Evolutionary conservation across 2,329 filamentous ascomycete species (phyloP).

Genomic region (Rutstroemia sydowiana): DNA sequence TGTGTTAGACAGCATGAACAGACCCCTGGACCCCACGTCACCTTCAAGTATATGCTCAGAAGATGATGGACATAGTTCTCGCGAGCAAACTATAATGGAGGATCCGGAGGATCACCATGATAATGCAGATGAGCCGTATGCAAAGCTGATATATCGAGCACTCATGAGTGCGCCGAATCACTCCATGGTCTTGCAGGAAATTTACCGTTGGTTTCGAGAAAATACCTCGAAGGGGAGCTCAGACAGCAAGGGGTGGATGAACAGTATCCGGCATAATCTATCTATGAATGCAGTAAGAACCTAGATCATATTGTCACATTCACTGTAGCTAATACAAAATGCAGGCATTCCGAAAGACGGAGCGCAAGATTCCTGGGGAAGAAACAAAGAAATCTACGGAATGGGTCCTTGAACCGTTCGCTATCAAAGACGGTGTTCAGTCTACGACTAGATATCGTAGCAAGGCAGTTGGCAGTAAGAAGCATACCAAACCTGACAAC

Average conservation of each 20-base stretch:
- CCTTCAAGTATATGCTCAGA: slow-evolving; percentile 21
- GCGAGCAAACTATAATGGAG: slow-evolving; percentile 24
- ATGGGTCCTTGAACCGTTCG: slow-evolving; percentile 71
- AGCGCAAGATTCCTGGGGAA: slow-evolving; percentile 34
- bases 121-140: slow-evolving; percentile 60
- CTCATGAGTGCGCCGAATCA: slow-evolving; percentile 59
- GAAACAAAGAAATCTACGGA: slow-evolving; percentile 60
- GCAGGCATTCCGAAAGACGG: slow-evolving; percentile 49
- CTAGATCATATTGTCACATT: slow-evolving; percentile 26
- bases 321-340: slow-evolving; percentile 1
- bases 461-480: slow-evolving; percentile 40
- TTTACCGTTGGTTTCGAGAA: slow-evolving; percentile 83
- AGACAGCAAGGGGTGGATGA: slow-evolving; percentile 75
- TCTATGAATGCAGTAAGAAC: slow-evolving; percentile 84
- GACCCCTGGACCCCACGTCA: slow-evolving; percentile 10
- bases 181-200: slow-evolving; percentile 73
- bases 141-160: slow-evolving; percentile 70
- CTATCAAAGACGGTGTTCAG: slow-evolving; percentile 64
- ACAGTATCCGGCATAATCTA: slow-evolving; percentile 90
- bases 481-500: slow-evolving; percentile 18
- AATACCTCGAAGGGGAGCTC: slow-evolving; percentile 68
- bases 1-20: slow-evolving; percentile 6
- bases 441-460: slow-evolving; percentile 73
- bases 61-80: slow-evolving; percentile 23
- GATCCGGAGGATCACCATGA: slow-evolving; percentile 27